Conservation (phyloP, 257 asterid genomes). For the Solanum sitiens region DNA sequence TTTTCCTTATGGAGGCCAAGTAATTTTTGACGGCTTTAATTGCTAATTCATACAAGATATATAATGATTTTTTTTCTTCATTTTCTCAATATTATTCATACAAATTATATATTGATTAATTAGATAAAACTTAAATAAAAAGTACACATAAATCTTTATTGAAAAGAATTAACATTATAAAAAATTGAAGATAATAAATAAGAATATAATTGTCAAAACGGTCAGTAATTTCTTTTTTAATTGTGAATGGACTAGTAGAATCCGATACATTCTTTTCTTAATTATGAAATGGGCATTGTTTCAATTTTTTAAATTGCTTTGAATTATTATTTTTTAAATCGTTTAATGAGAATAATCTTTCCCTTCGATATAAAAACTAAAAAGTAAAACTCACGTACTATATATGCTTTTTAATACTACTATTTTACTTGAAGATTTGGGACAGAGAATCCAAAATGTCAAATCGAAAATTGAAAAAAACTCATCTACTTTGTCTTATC, state of each 20-base stretch:
- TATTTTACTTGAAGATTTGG: background rate
- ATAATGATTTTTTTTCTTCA: no score
- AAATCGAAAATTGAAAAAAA: constrained; percentile 3
- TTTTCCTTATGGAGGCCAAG: background rate
- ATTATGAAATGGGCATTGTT: no score
- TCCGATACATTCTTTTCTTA: background rate
- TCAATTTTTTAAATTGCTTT: background rate
- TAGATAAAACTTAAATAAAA: no score
- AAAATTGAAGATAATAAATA: no score
- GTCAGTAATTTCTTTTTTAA: no score
- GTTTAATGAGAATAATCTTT: background rate
- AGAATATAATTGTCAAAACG: background rate
- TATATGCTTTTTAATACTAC: background rate
- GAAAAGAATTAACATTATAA: background rate
- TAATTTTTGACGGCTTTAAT: background rate
- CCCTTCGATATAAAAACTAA: no score
- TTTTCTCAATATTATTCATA: no score
- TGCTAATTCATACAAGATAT: no score
- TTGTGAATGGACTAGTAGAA: background rate
- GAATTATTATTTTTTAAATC: background rate
- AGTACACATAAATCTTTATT: background rate
- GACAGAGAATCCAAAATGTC: constrained; percentile 13
- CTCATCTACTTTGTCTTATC: background rate
- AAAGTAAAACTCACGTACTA: background rate
- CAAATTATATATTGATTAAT: no score